Percentiles rank a stretch among this genome's conserved stretches.
Evolutionary conservation across 441 rosid species (phyloP).

Genomic region (Bruguiera hainesii): DNA sequence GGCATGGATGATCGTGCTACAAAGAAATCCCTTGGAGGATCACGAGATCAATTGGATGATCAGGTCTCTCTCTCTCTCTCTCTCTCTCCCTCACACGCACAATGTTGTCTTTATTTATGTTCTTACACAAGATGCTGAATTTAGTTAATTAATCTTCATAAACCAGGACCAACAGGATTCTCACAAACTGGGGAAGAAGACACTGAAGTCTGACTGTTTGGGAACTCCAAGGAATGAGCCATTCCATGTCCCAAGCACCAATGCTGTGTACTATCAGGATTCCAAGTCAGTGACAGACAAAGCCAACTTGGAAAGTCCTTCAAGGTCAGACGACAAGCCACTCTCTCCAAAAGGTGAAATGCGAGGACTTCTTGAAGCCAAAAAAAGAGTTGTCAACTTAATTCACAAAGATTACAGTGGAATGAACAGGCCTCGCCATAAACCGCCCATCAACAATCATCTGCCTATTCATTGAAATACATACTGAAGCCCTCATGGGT

Average conservation of each 20-base stretch:
- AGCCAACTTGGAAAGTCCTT: constrained; percentile 22
- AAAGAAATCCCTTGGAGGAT: constrained; percentile 17
- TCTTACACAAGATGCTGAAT: neutral
- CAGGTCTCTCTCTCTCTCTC: constrained; percentile 32
- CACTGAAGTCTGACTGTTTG: constrained; percentile 10
- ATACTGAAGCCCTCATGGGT: constrained; percentile 6
- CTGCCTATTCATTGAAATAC: constrained; percentile 34
- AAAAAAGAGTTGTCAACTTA: constrained; percentile 37
- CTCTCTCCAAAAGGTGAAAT: constrained; percentile 14
- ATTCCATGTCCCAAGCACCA: constrained; percentile 13
- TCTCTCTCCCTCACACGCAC: neutral
- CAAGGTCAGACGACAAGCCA: constrained; percentile 11
- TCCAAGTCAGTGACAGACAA: constrained; percentile 20
- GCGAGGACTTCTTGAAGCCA: constrained; percentile 30
- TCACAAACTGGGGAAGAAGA: constrained; percentile 24
- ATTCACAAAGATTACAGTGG: constrained; percentile 45
- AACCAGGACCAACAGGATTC: constrained; percentile 10
- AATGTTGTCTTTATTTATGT: too few species aligned
- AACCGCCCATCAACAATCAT: constrained; percentile 56
- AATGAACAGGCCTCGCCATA: constrained; percentile 32
- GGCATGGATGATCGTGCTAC: constrained; percentile 22
- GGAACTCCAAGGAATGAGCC: constrained; percentile 25
- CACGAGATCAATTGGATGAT: constrained; percentile 20
- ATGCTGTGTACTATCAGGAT: constrained; percentile 13
- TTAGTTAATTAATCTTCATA: neutral